Percentiles rank a stretch among this genome's conserved stretches.
Evolutionary conservation across 331 rosid species (phyloP).

Genomic region (Telfairia occidentalis): DNA sequence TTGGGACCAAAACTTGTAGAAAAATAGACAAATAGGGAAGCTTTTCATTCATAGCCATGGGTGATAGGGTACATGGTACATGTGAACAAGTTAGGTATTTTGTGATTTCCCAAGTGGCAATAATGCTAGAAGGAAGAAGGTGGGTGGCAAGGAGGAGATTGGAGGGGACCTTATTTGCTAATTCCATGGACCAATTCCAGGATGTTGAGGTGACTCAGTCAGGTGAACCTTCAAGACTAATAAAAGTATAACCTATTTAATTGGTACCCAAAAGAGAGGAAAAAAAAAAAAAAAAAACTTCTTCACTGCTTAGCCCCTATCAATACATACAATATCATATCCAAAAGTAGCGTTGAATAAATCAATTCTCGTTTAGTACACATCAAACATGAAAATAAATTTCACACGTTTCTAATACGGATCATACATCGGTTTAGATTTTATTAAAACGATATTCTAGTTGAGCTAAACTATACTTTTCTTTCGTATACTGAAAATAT

Average conservation of each 20-base stretch:
- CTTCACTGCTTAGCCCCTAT: not conserved
- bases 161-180: slow-evolving; percentile 14
- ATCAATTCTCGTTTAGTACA: not conserved
- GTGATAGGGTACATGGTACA: slow-evolving; percentile 13
- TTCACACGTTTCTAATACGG: not conserved
- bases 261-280: not conserved
- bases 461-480: not conserved
- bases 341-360: not conserved
- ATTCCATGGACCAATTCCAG: slow-evolving; percentile 15
- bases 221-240: slow-evolving; percentile 12
- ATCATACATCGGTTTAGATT: not conserved
- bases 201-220: slow-evolving; percentile 13
- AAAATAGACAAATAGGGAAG: slow-evolving; percentile 12
- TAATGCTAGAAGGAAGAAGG: slow-evolving; percentile 12
- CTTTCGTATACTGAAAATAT: not conserved
- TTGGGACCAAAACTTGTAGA: slow-evolving; percentile 13
- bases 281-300: not conserved
- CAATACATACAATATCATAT: not conserved
- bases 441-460: not conserved
- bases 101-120: slow-evolving; percentile 9
- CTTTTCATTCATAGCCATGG: slow-evolving; percentile 11
- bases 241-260: not conserved
- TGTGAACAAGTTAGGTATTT: slow-evolving; percentile 15
- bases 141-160: slow-evolving; percentile 13
- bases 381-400: not conserved